Base-by-base conservation (phyloP, 2,329 filamentous ascomycete genomes). In the Cercospora sp. region DNA sequence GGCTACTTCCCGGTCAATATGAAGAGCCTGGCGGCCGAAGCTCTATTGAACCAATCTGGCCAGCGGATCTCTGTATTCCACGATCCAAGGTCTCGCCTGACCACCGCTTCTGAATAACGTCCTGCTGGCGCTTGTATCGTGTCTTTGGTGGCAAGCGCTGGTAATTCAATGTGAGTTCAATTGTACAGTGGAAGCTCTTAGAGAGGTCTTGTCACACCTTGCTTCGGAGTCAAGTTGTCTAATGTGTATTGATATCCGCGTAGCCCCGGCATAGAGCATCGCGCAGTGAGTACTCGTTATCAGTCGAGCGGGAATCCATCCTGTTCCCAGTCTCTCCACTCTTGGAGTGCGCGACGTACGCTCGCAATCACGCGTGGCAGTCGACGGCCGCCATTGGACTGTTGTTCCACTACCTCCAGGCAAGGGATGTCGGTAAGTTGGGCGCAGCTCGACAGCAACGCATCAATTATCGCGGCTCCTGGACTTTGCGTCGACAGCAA, bases 301-400 rank as follows among this genome's bases (percentile, higher is more conserved):
- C 58, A 61, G 45, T 43, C 58, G 16, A 61, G 58, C 37, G 58
- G 58, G 9, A 61, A 61, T 16, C 58, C 58, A 18, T 61, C 34
- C 37, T 37, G n/a, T 24, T 61, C 58, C 58, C 58, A 61, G 10
- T 61, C 21, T 16, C 58, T 37, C 58, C 58, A 61, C 26, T 61
- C 58, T 40, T 61, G 58, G 13, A 61, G 21, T 24, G 58, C 58
- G 34, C 37, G 32, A 24, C 58, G 58, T 8, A 61, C 16, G 8
- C 30, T 61, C 21, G 58, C 58, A 18, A 61, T 61, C n/a, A 61
- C 30, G 13, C 34, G 58, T 43, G 58, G 58, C 30, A 61, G 58
- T 16, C 58, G 58, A 13, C 58, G 58, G 10, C 13, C 49, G 49
- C 49, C 4, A 16, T 21, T 53, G 9, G 18, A n/a, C n/a, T 53